phyloP scores from a whole-genome alignment of 805 yeast species.

The Tetrapisispora fleetii region DNA sequence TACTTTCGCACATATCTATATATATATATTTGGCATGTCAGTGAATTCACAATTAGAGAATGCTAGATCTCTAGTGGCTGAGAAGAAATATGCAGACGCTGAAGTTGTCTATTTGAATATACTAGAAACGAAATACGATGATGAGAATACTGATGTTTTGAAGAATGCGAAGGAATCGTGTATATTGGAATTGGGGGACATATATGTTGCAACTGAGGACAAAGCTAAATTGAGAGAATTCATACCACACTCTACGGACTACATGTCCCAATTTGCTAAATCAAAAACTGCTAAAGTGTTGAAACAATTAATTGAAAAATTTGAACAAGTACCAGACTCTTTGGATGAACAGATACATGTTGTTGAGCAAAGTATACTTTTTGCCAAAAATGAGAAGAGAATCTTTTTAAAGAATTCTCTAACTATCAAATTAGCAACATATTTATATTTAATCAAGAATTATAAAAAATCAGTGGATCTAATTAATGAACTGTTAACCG shows the following conservation, averaged over 20 bases:
- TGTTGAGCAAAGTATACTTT: slow-evolving; percentile 70
- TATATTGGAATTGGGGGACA: slow-evolving; percentile 62
- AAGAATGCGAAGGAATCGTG: slow-evolving; percentile 56
- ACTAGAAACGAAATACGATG: slow-evolving; percentile 27
- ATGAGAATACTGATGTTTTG: slow-evolving; percentile 26
- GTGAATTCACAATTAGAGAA: neutral
- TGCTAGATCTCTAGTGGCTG: slow-evolving; percentile 51
- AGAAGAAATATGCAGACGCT: slow-evolving; percentile 44
- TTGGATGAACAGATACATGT: slow-evolving; percentile 63
- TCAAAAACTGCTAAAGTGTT: slow-evolving; percentile 91
- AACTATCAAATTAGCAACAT: slow-evolving; percentile 70
- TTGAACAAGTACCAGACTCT: slow-evolving; percentile 53
- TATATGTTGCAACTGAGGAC: slow-evolving; percentile 46
- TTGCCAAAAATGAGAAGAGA: slow-evolving; percentile 79
- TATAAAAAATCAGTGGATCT: slow-evolving; percentile 65
- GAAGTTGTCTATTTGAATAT: slow-evolving; percentile 49
- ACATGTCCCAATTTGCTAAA: slow-evolving; percentile 78
- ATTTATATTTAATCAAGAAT: slow-evolving; percentile 54
- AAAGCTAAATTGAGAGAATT: slow-evolving; percentile 47
- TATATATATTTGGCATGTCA: neutral
- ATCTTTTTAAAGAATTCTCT: slow-evolving; percentile 81
- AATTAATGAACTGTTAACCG: slow-evolving; percentile 62
- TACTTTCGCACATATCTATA: no score
- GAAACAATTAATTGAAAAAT: slow-evolving; percentile 66
- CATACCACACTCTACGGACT: slow-evolving; percentile 55